These are phyloP conservation scores for Termitomyces sp. DNA, from an alignment of 768 basidiomycete species.

Conservation along the genomic window DNA sequence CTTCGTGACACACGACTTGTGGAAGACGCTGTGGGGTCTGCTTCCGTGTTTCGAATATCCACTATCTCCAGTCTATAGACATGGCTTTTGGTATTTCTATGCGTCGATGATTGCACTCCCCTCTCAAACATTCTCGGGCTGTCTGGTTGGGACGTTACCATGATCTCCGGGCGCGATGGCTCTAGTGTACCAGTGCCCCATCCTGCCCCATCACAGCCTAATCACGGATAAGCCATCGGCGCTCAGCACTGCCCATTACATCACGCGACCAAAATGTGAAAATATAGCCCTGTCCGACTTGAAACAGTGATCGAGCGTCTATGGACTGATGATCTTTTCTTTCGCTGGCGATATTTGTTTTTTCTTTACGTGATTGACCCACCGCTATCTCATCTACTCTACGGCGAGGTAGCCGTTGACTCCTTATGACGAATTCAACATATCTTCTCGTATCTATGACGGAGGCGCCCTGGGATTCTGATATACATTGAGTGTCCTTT, in stretches of 20 bases:
- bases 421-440: too few relatives aligned
- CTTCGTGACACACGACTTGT: slow-evolving; percentile 5
- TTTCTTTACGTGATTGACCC: background rate
- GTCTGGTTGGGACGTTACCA: background rate
- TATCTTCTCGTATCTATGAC: background rate
- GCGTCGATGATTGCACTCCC: background rate
- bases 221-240: background rate
- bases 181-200: background rate
- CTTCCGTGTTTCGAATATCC: background rate
- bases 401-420: too few relatives aligned
- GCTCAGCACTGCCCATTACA: background rate
- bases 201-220: background rate
- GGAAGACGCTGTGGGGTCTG: background rate
- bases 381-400: too few relatives aligned
- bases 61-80: background rate
- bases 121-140: background rate
- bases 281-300: background rate
- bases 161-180: background rate
- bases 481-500: background rate
- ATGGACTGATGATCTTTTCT: background rate
- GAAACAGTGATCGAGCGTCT: background rate
- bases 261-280: background rate
- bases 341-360: background rate
- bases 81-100: background rate
- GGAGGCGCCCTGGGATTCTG: too few relatives aligned